A percentile compares a stretch with the other conserved stretches of the same genome.
phyloP scores from a whole-genome alignment of 2,329 filamentous ascomycete species.

The Leptographium wingfieldii region DNA sequence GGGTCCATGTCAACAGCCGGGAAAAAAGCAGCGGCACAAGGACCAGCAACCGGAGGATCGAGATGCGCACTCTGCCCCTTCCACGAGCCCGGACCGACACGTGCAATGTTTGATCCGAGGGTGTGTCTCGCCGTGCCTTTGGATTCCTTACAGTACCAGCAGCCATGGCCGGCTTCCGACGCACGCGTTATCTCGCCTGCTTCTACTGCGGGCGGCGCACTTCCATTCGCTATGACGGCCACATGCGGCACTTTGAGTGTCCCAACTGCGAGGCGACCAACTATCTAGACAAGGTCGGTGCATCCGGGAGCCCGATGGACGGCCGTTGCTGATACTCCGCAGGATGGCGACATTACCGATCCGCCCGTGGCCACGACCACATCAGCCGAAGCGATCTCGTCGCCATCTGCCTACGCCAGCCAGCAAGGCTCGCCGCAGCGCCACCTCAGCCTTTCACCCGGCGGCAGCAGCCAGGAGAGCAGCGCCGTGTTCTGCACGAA shows the following conservation, averaged over 20 bases:
- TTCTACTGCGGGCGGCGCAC: conserved; percentile 74
- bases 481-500: conserved; percentile 50
- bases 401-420: conserved; percentile 32
- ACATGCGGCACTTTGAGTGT: conserved; percentile 58
- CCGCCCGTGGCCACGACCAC: conserved; percentile 55
- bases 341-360: conserved; percentile 85
- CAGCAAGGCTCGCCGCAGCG: conserved; percentile 23
- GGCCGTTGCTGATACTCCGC: not conserved
- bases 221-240: conserved; percentile 42
- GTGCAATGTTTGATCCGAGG: not conserved
- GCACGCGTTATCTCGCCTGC: conserved; percentile 45
- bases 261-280: conserved; percentile 74
- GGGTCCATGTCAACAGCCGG: not conserved
- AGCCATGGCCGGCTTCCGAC: conserved; percentile 31
- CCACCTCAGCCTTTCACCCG: not conserved
- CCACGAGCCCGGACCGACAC: not conserved
- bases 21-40: not conserved
- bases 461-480: conserved; percentile 8
- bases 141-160: not conserved
- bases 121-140: not conserved
- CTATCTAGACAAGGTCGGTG: conserved; percentile 70
- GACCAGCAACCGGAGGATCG: not conserved
- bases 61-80: not conserved
- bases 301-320: not conserved
- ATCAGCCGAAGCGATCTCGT: conserved; percentile 26